Base-by-base conservation (phyloP, 345 rosid genomes). In the Linum tenue region DNA sequence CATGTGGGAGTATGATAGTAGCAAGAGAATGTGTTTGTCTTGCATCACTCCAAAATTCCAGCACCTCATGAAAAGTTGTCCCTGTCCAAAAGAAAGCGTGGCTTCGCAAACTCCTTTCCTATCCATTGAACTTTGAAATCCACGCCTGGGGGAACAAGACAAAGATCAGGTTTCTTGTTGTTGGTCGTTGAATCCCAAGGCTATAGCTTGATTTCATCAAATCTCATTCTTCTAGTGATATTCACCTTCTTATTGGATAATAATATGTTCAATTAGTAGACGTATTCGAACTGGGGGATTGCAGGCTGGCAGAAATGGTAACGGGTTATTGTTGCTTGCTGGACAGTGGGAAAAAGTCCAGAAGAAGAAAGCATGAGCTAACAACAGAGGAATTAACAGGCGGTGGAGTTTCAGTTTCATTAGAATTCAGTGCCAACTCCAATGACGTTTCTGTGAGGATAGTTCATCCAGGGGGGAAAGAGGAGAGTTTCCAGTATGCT, bases 171-270 rank as follows among this genome's bases (percentile, higher is more conserved):
- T 8, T 41, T 41, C 44, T 41, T 41, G 6, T 41, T 4, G 6
- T 41, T 4, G 6, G 9, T 41, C 44, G 53, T 9, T 5, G 53
- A 48, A 48, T 48, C 53, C 53, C 9, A 82, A 84, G 73, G 97
- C 90, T 15, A 96, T 91, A 62, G 84, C 90, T 48, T 41, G 76
- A 68, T 35, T 86, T 97, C 2, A 77, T 82, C 66, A 63, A 88
- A 37, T 90, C 96, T 0, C 94, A 90, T 76, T 96, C 90, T 74
- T 94, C 99, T 39, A 88, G 97, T 69, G 14, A 44, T 68, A 56
- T 62, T 14, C 62, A 65, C 69, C 70, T 35, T 48, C 37, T 9
- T 58, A 63, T 65, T 50, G 64, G n/a, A 16, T 41, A 39, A 62
- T 48, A 59, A 64, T 58, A 68, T 37, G 65, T 36, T 48, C 39